Evolutionary conservation across 345 rosid species (phyloP), one percentile per base, ranked within the genome.

Genomic region (Corchorus capsularis): DNA sequence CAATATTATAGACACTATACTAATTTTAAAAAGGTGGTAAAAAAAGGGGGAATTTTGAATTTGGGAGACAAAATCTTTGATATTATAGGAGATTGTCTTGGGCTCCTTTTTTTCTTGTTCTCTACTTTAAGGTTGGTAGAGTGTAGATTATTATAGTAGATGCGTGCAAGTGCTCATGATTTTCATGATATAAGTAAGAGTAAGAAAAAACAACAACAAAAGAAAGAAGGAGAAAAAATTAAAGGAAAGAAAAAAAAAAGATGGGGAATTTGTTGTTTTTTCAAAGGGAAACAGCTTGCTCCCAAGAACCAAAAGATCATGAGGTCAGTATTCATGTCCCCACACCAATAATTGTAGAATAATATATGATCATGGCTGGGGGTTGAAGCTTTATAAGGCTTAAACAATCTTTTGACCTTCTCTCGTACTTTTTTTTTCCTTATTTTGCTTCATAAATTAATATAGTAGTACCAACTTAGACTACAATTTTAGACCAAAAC

Each of bases 281-380:
- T 79, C 74, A 79, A 73, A 82, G 83, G 87, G 82, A 86, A 84
- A 89, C 92, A 92, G 97, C 91, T 87, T 86, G 89, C 97, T 82
- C 87, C 85, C 84, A 77, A 82, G 82, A 72, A 71, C 81, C 76
- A 81, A 84, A 82, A 77, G 74, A 73, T 55, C 34, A 72, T 72
- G 73, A 84, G 75, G 78, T 84, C 81, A 65, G 62, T 74, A 59
- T 82, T 3, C 6, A 39, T 39, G 90, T 77, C 87, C 92, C 90
- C 80, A 81, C 89, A 15, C 80, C 87, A 90, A 90, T 89, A 86
- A 90, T 86, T 85, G 85, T 82, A 77, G 83, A 86, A 91, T 87
- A 80, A 82, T 85, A 82, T 85, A 81, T 59, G 83, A 85, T 83
- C 83, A 79, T 72, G 77, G 74, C 74, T 17, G 22, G 35, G 20